These are phyloP conservation scores for Puccinia hordei DNA, from an alignment of 1,284 basidiomycete species.

Conservation along the genomic window DNA sequence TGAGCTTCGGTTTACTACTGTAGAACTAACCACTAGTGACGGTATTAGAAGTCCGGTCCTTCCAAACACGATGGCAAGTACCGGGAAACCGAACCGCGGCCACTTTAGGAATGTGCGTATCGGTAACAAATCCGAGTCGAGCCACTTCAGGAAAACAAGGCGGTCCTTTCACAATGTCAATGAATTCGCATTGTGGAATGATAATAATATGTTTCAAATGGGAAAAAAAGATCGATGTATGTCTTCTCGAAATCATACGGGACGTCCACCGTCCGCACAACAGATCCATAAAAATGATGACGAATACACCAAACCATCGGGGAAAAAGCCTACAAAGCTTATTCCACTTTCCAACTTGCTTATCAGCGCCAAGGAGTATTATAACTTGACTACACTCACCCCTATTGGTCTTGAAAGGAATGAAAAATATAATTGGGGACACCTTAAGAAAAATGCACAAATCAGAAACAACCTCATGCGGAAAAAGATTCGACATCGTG, in stretches of 20 bases:
- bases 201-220: constrained; percentile 2
- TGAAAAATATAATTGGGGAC: constrained; percentile 49
- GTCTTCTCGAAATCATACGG: background rate
- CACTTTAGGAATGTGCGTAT: background rate
- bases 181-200: background rate
- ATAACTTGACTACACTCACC: constrained; percentile 14
- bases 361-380: constrained; percentile 42
- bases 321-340: background rate
- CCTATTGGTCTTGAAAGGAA: constrained; percentile 35
- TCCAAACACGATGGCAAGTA: background rate
- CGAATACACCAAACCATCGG: background rate
- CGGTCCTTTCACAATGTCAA: background rate
- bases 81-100: background rate
- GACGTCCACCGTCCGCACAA: too few relatives aligned
- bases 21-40: constrained; percentile 2
- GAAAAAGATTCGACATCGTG: background rate
- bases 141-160: background rate
- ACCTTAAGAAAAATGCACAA: constrained; percentile 22
- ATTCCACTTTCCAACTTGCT: constrained; percentile 33
- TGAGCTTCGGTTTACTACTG: background rate
- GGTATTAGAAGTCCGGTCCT: constrained; percentile 18
- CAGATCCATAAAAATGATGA: background rate
- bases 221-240: background rate
- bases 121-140: constrained; percentile 1
- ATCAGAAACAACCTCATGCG: constrained; percentile 12